Evolutionary conservation across 768 basidiomycete genomes (phyloP).

Genomic region (Podaxis pistillaris): DNA sequence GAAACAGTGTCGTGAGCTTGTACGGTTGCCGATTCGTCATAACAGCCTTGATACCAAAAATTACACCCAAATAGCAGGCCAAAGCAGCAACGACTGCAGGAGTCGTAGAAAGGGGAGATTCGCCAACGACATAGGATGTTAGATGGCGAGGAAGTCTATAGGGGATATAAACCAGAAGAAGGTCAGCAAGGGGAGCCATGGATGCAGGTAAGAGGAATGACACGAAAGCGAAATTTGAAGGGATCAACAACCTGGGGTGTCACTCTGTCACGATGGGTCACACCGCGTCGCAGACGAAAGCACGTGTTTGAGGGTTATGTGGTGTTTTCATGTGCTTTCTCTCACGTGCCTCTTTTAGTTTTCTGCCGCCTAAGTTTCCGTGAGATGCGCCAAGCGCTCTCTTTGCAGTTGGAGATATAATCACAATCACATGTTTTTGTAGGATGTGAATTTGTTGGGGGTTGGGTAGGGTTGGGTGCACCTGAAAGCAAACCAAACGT

Average conservation of each 20-base stretch:
- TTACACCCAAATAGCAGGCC: conserved; percentile 78
- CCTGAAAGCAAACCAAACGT: too few species aligned
- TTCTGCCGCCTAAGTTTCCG: too few species aligned
- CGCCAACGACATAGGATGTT: conserved; percentile 66
- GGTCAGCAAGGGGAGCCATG: conserved; percentile 75
- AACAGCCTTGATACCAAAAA: conserved; percentile 80
- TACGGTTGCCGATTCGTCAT: conserved; percentile 78
- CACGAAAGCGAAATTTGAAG: conserved; percentile 29
- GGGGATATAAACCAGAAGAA: conserved; percentile 59
- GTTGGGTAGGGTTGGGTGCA: too few species aligned
- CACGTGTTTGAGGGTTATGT: conserved; percentile 12
- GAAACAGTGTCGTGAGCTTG: conserved; percentile 82
- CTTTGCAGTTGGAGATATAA: too few species aligned
- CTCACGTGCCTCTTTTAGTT: too few species aligned
- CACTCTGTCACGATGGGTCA: conserved; percentile 23
- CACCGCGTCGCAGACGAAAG: background rate
- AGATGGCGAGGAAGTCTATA: conserved; percentile 56
- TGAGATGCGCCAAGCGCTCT: too few species aligned
- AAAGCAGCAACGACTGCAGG: conserved; percentile 70
- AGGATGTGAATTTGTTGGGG: too few species aligned
- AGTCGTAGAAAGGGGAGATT: conserved; percentile 82
- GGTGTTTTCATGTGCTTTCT: background rate
- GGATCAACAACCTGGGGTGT: conserved; percentile 23
- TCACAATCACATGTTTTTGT: too few species aligned
- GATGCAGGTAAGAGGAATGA: conserved; percentile 28